phyloP scores from a whole-genome alignment of 2,329 filamentous ascomycete species.

The Penicillium sclerotiorum region DNA sequence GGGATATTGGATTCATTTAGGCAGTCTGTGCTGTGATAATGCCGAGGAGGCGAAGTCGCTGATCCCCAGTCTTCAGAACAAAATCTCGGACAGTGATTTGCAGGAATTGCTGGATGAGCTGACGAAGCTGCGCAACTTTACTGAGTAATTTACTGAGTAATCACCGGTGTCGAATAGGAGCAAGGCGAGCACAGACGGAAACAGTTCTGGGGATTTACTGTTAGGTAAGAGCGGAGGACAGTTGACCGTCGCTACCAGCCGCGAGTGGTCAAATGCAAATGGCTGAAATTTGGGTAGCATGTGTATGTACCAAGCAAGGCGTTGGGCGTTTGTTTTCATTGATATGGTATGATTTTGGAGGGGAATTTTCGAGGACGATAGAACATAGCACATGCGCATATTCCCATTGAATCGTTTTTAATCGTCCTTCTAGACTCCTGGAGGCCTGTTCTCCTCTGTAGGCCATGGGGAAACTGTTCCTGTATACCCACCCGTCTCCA shows the following conservation, averaged over 20 bases:
- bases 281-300: neutral
- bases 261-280: neutral
- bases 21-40: constrained; percentile 86
- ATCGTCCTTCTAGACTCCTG: no score
- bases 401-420: no score
- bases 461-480: neutral
- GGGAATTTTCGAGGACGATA: neutral
- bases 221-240: constrained; percentile 8
- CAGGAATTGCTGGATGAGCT: constrained; percentile 89
- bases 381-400: neutral
- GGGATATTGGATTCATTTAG: no score
- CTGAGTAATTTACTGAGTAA: constrained; percentile 43
- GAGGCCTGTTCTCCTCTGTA: no score
- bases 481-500: neutral
- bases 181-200: neutral
- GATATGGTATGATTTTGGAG: neutral
- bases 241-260: constrained; percentile 1
- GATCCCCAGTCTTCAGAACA: constrained; percentile 84
- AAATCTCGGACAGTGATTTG: constrained; percentile 86
- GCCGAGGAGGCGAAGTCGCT: constrained; percentile 96
- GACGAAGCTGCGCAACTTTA: constrained; percentile 68
- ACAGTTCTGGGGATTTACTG: neutral
- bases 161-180: no score
- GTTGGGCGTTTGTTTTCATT: neutral
- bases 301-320: neutral